These are phyloP conservation scores for Penicillium flavigenum DNA, from an alignment of 495 filamentous ascomycete genomes.

Conservation along the genomic window DNA sequence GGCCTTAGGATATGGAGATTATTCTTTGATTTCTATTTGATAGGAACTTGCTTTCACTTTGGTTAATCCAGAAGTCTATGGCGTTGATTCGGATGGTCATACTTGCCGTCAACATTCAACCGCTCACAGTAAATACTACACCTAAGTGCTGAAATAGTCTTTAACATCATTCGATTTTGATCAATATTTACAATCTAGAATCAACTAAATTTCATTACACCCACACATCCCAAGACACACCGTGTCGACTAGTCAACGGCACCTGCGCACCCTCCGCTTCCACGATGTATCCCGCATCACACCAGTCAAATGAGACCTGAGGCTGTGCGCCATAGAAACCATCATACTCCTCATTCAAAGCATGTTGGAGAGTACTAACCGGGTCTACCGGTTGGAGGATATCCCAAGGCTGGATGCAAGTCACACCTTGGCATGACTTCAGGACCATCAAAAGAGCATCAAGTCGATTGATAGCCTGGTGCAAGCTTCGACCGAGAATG, in stretches of 20 bases:
- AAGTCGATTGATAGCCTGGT: conserved; percentile 49
- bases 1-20: no score
- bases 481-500: conserved; percentile 47
- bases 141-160: neutral
- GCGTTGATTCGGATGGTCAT: neutral
- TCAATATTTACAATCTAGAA: neutral
- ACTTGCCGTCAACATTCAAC: no score
- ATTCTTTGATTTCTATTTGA: no score
- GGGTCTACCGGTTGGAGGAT: conserved; percentile 54
- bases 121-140: no score
- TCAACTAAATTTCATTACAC: conserved; percentile 11
- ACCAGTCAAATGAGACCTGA: conserved; percentile 54
- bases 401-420: conserved; percentile 59
- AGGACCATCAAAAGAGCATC: conserved; percentile 63
- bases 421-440: conserved; percentile 59
- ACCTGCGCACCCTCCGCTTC: conserved; percentile 61
- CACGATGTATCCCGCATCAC: conserved; percentile 59
- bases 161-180: neutral
- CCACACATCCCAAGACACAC: conserved; percentile 37
- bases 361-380: conserved; percentile 36
- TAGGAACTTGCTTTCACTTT: no score
- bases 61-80: no score
- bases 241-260: conserved; percentile 30
- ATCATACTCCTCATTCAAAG: conserved; percentile 52
- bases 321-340: conserved; percentile 54